Base-by-base conservation (phyloP, 1,284 basidiomycete species). In the Melampsora larici-populina region DNA sequence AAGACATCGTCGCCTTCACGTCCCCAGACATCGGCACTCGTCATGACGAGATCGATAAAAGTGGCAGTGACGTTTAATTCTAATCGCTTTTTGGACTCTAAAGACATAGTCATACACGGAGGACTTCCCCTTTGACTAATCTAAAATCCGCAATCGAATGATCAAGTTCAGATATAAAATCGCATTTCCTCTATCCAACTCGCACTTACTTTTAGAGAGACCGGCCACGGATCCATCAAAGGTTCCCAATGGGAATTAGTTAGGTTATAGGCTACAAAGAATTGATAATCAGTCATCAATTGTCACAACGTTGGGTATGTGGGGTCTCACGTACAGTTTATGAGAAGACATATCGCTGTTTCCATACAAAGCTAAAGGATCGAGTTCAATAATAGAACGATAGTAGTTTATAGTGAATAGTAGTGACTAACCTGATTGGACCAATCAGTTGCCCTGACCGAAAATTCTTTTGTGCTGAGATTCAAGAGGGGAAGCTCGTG, bases 201-300 rank as follows among this genome's bases (percentile, higher is more conserved):
- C 70, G 65, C n/a, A 83, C 87, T 79, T 82, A 93, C 92, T 77
- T 87, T 87, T 67, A 93, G 84, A 40, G 90, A 89, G 81, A 97
- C 92, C 31, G 89, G 91, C 96, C 97, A 99, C 0, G 97, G 97
- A 83, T 99, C 97, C 81, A 98, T 92, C 70, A 99, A 85, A n/a
- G 97, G 97, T 85, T 99, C 97, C 93, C 97, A 99, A 83, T 99
- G 94, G 66, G 97, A 99, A 83, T 97, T 96, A 36, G 92, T 91
- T 74, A 99, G 85, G 85, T 99, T 99, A 92, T 94, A 99, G 83
- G 97, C 78, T 78, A 66, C 29, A 71, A 24, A 51, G 46, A 31
- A 40, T 24, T 1, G 40, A 13, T 26, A 21, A 15, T 69, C n/a
- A 75, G 72, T n/a, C n/a, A n/a, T 17, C 51, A 8, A 17, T 18